Conservation (phyloP, 176 grass and related monocot genomes). For the Oryza rufipogon region DNA sequence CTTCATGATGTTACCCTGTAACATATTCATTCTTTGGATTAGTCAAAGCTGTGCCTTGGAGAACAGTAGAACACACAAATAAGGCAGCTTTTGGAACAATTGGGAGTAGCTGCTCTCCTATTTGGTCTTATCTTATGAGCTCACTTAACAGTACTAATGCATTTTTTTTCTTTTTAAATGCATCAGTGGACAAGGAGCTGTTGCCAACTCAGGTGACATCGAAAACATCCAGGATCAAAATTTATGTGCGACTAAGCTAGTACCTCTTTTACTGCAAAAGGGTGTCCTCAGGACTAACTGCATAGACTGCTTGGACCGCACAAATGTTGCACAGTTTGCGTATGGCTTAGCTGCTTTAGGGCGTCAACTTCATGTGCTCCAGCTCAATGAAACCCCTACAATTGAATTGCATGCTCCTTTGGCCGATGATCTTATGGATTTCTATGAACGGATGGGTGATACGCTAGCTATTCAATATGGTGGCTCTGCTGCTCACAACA, state of each 20-base stretch:
- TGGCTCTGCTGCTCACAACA: constrained; percentile 98
- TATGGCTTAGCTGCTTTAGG: constrained; percentile 87
- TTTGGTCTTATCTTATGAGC: constrained; percentile 14
- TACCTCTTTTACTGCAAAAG: constrained; percentile 69
- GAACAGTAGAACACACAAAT: neutral
- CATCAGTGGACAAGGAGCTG: constrained; percentile 46
- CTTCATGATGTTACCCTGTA: neutral
- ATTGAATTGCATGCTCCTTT: constrained; percentile 75
- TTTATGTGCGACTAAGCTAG: constrained; percentile 29
- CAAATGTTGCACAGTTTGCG: constrained; percentile 95
- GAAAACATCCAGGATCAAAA: constrained; percentile 28
- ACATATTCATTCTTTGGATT: neutral
- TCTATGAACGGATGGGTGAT: constrained; percentile 97
- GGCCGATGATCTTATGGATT: constrained; percentile 80
- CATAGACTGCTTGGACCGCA: constrained; percentile 97
- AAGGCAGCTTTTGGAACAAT: constrained; percentile 8
- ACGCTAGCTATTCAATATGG: constrained; percentile 83
- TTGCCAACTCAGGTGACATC: constrained; percentile 22
- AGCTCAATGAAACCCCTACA: constrained; percentile 58
- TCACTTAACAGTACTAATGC: constrained; percentile 29
- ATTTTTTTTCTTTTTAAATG: constrained; percentile 22
- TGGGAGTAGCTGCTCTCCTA: neutral
- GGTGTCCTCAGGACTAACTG: constrained; percentile 98
- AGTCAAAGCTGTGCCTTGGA: constrained; percentile 2
- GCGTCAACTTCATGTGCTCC: constrained; percentile 75